Evolutionary conservation across 2,329 filamentous ascomycete species (phyloP).

Genomic region (Sporothrix curviconia): DNA sequence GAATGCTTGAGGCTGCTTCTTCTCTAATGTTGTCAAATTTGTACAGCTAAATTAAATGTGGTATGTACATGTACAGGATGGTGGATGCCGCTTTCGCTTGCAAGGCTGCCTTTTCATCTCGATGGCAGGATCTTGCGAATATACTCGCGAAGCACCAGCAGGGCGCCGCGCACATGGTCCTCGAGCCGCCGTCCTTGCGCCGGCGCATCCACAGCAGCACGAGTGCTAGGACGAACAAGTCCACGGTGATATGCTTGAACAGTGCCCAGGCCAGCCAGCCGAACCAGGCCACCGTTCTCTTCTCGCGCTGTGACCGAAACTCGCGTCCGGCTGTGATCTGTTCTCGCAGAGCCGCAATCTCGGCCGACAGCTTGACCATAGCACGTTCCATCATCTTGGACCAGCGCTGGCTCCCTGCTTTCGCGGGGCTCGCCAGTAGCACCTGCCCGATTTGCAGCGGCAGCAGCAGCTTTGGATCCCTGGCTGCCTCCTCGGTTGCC

Average conservation of each 20-base stretch:
- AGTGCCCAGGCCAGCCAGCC: constrained; percentile 63
- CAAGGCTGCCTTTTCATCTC: no score
- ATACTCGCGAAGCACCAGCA: constrained; percentile 54
- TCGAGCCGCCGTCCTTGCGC: constrained; percentile 65
- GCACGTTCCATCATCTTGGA: constrained; percentile 76
- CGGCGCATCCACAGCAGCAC: constrained; percentile 66
- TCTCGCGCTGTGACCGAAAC: constrained; percentile 59
- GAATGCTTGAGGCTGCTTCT: no score
- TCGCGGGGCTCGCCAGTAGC: not conserved
- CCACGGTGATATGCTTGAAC: constrained; percentile 67
- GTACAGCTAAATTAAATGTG: no score
- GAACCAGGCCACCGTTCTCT: constrained; percentile 62
- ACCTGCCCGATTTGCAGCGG: not conserved
- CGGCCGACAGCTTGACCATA: constrained; percentile 81
- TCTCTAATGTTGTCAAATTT: no score
- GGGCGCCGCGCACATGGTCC: constrained; percentile 61
- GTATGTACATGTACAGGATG: not conserved
- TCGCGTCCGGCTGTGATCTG: constrained; percentile 75
- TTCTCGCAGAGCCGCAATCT: constrained; percentile 85
- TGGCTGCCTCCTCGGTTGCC: not conserved
- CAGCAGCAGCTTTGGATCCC: not conserved
- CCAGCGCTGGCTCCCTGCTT: constrained; percentile 48
- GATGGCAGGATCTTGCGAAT: constrained; percentile 52
- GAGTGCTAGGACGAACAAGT: constrained; percentile 59
- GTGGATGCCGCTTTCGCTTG: not conserved